Base-by-base conservation (phyloP, 192 early-diverging fungal genomes). In the Geranomyces michiganensis region DNA sequence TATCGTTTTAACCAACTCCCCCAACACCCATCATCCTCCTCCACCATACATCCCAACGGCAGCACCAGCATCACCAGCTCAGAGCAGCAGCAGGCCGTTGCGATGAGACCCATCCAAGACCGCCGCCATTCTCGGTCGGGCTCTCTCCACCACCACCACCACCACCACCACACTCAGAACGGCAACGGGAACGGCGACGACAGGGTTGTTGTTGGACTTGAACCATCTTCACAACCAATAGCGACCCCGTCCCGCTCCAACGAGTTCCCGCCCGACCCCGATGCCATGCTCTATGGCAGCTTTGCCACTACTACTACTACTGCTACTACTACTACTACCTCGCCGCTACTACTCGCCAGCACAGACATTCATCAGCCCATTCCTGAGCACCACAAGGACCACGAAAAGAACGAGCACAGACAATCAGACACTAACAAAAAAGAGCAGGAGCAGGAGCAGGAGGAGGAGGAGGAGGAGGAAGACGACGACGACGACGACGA, bases 401-500 rank as follows among this genome's bases (percentile, higher is more conserved):
- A 74, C 10, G 65, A 27, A 1, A 65, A 63, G 0, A 62, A 65
- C 17, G 71, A 72, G 31, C 62, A 74, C 33, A n/a, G n/a, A n/a
- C n/a, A n/a, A n/a, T n/a, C n/a, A n/a, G n/a, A n/a, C n/a, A n/a
- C n/a, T n/a, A n/a, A n/a, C n/a, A n/a, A n/a, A n/a, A 65, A 74
- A 9, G 72, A 74, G 47, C 65, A 74, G 1, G 72, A 67, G 2
- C 56, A 74, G 44, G 72, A 67, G 47, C 13, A 47, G 1, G 58
- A 6, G 29, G 7, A n/a, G 9, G 70, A 62, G 10, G 70, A 53
- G 13, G 61, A 22, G 19, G 61, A 62, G 22, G 59, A 72, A 5
- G 73, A 74, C 3, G 66, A 32, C 0, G 73, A 65, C 0, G 71
- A 66, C n/a, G 71, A 73, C n/a, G 71, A 74, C 43, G 73, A 74